phyloP scores from a whole-genome alignment of 768 basidiomycete genomes.

The Gymnopilus junonius region DNA sequence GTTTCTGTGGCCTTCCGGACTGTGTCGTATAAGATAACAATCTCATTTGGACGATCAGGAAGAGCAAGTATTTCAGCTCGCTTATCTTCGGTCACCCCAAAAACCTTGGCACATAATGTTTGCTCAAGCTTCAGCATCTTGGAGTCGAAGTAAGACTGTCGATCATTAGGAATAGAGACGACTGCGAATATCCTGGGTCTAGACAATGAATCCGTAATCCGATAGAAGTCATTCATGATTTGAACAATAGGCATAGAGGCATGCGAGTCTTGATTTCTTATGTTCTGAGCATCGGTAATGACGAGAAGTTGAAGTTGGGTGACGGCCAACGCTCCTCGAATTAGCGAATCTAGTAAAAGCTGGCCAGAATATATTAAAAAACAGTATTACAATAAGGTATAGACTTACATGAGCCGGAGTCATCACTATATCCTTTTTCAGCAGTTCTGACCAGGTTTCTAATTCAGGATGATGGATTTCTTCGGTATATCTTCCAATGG shows the following conservation, averaged over 20 bases:
- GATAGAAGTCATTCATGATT: slow-evolving; percentile 51
- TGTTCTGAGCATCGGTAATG: slow-evolving; percentile 43
- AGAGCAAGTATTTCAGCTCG: slow-evolving; percentile 35
- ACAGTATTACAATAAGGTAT: slow-evolving; percentile 8
- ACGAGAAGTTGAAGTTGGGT: slow-evolving; percentile 49
- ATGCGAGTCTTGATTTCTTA: slow-evolving; percentile 41
- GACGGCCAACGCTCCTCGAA: slow-evolving; percentile 41
- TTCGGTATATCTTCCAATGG: slow-evolving; percentile 32
- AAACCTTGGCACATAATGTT: slow-evolving; percentile 42
- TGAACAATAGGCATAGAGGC: slow-evolving; percentile 40
- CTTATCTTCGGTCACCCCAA: slow-evolving; percentile 37
- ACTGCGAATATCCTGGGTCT: slow-evolving; percentile 52
- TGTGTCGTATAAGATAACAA: slow-evolving; percentile 58
- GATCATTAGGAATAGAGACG: slow-evolving; percentile 29
- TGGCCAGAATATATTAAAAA: slow-evolving; percentile 18
- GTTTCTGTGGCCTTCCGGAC: slow-evolving; percentile 38
- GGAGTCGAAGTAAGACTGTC: slow-evolving; percentile 32
- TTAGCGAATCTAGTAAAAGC: slow-evolving; percentile 45
- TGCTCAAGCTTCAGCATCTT: slow-evolving; percentile 43
- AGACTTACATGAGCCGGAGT: slow-evolving; percentile 42
- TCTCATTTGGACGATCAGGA: slow-evolving; percentile 49
- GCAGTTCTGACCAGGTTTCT: slow-evolving; percentile 19
- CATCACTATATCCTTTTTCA: slow-evolving; percentile 38
- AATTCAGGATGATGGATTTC: slow-evolving; percentile 23
- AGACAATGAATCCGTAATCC: slow-evolving; percentile 32